These are phyloP conservation scores for Huiozyma sinensis DNA, from an alignment of 805 yeast genomes.

Conservation along the genomic window DNA sequence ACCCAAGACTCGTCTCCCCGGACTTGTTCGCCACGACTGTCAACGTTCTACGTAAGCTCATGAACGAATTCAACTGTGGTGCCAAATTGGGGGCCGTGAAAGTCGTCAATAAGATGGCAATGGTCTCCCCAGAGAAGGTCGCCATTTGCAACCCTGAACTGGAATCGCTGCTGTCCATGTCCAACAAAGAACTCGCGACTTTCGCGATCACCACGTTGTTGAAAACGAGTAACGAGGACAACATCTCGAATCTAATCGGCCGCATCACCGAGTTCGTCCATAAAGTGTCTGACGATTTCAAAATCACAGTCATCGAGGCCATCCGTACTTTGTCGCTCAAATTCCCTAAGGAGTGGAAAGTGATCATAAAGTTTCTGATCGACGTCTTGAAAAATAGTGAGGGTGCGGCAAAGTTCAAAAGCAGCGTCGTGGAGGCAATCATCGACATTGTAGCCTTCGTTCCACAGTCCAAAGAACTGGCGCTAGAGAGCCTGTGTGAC, in stretches of 20 bases:
- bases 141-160: slow-evolving; percentile 75
- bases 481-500: slow-evolving; percentile 85
- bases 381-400: slow-evolving; percentile 75
- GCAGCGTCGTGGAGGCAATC: slow-evolving; percentile 81
- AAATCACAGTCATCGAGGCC: slow-evolving; percentile 89
- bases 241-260: slow-evolving; percentile 78
- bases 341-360: slow-evolving; percentile 83
- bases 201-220: slow-evolving; percentile 93
- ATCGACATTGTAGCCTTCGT: slow-evolving; percentile 83
- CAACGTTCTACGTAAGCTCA: slow-evolving; percentile 58
- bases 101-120: slow-evolving; percentile 73
- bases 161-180: slow-evolving; percentile 76
- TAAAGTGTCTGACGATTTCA: slow-evolving; percentile 93
- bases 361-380: slow-evolving; percentile 71
- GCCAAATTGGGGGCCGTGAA: slow-evolving; percentile 91
- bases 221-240: slow-evolving; percentile 86
- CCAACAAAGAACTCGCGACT: slow-evolving; percentile 87
- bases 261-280: slow-evolving; percentile 82
- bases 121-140: slow-evolving; percentile 68
- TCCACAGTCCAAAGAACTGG: slow-evolving; percentile 72
- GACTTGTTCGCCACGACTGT: slow-evolving; percentile 65
- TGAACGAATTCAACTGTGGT: slow-evolving; percentile 81
- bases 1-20: slow-evolving; percentile 44
- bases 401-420: slow-evolving; percentile 79
- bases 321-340: slow-evolving; percentile 83